Base-by-base conservation (phyloP, 1,284 basidiomycete genomes). In the Sporisorium exsertum region DNA sequence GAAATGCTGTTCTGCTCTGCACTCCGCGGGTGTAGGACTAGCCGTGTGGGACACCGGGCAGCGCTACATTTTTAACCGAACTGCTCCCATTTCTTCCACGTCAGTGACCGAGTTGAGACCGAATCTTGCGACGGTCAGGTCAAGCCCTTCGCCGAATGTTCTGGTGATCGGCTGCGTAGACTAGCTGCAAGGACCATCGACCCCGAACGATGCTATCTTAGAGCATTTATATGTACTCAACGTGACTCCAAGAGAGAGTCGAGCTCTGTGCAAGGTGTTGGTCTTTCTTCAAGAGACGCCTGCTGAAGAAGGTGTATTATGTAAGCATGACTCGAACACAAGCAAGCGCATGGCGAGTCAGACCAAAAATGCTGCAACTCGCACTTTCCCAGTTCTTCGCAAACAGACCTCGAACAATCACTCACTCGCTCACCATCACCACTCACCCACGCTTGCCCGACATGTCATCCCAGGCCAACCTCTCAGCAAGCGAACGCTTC, bases 401-500 rank as follows among this genome's bases (percentile, higher is more conserved):
- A 42, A 37, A 32, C 40, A n/a, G 37, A 40, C 37, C 5, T n/a
- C 18, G 2, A 5, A 40, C 5, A 5, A 13, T 24, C 45, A 10
- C 22, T 24, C 22, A 27, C 29, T 33, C 27, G 29, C n/a, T 37
- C 51, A 16, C 32, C 37, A 32, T 51, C 60, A 46, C 24, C 42
- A 49, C 42, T 22, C 42, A 49, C 42, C 52, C 20, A 18, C 54
- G 52, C 8, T 24, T 33, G 10, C 15, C 18, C 13, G 7, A 10
- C 29, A 73, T 73, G 71, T 60, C 71, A 3, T 53, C 61, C 2
- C 74, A 77, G 57, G 71, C 73, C 9, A 58, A 61, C 16, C 71
- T 81, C 54, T 54, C 77, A 18, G 79, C 88, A 0, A 90, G 92
- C 60, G 90, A 91, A 77, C 91, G 91, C 80, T 97, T 90, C 88